Evolutionary conservation across 2,329 filamentous ascomycete species (phyloP), one percentile per base, ranked within the genome.

Genomic region (Macrophomina pseudophaseolina): DNA sequence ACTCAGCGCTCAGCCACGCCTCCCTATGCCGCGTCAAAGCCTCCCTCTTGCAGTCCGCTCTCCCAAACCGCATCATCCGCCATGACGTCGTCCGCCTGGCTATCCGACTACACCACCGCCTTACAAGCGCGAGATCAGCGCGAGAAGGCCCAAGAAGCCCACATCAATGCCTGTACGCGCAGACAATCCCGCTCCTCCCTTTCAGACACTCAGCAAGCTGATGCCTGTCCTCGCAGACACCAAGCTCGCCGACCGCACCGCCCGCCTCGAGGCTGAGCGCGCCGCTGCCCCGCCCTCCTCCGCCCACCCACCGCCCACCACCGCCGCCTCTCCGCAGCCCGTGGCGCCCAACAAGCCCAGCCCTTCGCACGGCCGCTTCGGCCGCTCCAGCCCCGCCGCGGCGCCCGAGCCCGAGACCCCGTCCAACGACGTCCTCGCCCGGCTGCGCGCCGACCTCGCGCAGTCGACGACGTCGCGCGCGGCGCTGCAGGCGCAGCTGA

Each of bases 161-260:
- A 96, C 68, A 91, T 97, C 73, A 86, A 93, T 76, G 90, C 91
- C 69, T 97, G 94, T 97, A 77, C 71, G 87, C 70, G 4, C 35
- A 4, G 33, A 14, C 38, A 3, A 14, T 12, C 28, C 23, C 44
- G 1, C 46, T 48, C 14, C 12, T 4, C 18, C 6, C 30, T 16
- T 6, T 11, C 12, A 3, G 30, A 3, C 18, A 3, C 9, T 28
- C 7, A 28, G 12, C 8, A 0, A 49, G 9, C 38, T 23, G 8
- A 51, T 8, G 4, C 49, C 6, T 33, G 9, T 5, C n/a, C 18
- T 35, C 28, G 74, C 59, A 81, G 79, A 83, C 70, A 80, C 80
- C 30, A 79, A 78, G 65, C 76, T 84, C 33, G 83, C 83, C 63
- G 81, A 84, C 75, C 80, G 80, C 30, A 76, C 75, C 35, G 74